Conservation (phyloP, 176 grass and related monocot species). For the maize (Zea mays) region Zm-B73-REFERENCE-NAM-5.0 NC_050098.1:178056501-178057000, state of each 20-base stretch:
- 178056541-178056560: constrained; percentile 51
- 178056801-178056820: background rate
- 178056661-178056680: background rate
- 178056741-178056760: background rate
- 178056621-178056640: too few relatives aligned
- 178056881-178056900: constrained; percentile 11
- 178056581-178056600: constrained; percentile 39
- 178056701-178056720: background rate
- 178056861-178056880: constrained; percentile 32
- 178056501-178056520: constrained; percentile 28
- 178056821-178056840: constrained; percentile 19
- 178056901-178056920: background rate
- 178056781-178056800: background rate
- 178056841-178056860: constrained; percentile 29
- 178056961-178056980: background rate
- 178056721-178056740: background rate
- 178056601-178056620: background rate
- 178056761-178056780: background rate
- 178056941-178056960: constrained; percentile 4
- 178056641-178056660: too few relatives aligned
- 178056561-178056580: constrained; percentile 25
- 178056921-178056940: constrained; percentile 3
- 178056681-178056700: background rate
- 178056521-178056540: constrained; percentile 19
- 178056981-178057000: background rate